These are phyloP conservation scores for Prasinococcaceae sp. DNA, from an alignment of 139 green algal genomes.

Conservation along the genomic window DNA sequence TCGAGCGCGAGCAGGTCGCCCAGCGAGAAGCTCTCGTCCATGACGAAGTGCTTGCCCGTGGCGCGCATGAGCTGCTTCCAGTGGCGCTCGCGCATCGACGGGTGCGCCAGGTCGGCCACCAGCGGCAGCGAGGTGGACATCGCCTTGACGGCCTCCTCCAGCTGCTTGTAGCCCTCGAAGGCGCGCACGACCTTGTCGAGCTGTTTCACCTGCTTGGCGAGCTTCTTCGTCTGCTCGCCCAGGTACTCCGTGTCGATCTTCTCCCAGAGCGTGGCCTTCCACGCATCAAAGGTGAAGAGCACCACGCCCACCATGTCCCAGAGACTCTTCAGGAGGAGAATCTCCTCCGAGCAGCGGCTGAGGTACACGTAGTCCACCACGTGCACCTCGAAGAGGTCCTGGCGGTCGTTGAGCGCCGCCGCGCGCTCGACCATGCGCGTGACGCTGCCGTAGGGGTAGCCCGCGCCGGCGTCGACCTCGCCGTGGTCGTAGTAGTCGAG, in stretches of 20 bases:
- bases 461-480: background rate
- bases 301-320: slow-evolving; percentile 66
- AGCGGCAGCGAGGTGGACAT: slow-evolving; percentile 74
- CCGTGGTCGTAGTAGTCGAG: slow-evolving; percentile 22
- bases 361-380: slow-evolving; percentile 64
- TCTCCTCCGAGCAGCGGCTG: slow-evolving; percentile 65
- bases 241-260: slow-evolving; percentile 71
- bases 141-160: slow-evolving; percentile 68
- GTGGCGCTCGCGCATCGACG: slow-evolving; percentile 74
- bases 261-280: slow-evolving; percentile 69
- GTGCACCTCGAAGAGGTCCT: slow-evolving; percentile 83
- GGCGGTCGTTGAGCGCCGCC: slow-evolving; percentile 61
- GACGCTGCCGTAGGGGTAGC: slow-evolving; percentile 47
- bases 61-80: slow-evolving; percentile 66
- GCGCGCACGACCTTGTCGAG: slow-evolving; percentile 63
- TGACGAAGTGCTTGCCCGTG: slow-evolving; percentile 63
- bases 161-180: slow-evolving; percentile 60
- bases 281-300: slow-evolving; percentile 67
- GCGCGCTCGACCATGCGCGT: slow-evolving; percentile 44
- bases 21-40: slow-evolving; percentile 68
- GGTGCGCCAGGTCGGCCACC: slow-evolving; percentile 69
- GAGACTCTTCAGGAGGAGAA: slow-evolving; percentile 60
- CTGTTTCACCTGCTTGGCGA: slow-evolving; percentile 64
- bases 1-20: slow-evolving; percentile 64
- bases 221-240: slow-evolving; percentile 67